Conservation (phyloP, 306 rosid species). For the Alnus glutinosa region DNA sequence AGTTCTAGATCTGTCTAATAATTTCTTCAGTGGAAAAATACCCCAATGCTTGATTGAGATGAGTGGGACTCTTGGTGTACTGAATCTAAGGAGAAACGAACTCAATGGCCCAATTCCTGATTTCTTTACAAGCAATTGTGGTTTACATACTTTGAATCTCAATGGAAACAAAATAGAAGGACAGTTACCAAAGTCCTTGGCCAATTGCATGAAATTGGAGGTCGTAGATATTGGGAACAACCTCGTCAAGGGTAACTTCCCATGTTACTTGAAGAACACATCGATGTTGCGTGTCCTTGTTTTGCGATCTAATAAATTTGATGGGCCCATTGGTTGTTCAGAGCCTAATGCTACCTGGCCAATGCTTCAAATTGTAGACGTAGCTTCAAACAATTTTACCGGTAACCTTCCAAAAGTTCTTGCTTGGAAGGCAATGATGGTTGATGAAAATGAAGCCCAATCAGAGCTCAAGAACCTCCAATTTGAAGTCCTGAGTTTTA, state of each 20-base stretch:
- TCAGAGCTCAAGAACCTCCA: slow-evolving; percentile 19
- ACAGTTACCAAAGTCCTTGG: slow-evolving; percentile 25
- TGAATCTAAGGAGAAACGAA: slow-evolving; percentile 13
- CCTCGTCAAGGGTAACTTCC: background rate
- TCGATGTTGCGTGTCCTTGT: slow-evolving; percentile 37
- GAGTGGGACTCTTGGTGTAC: slow-evolving; percentile 15
- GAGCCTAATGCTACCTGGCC: slow-evolving; percentile 3
- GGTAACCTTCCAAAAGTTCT: background rate
- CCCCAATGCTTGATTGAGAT: slow-evolving; percentile 25
- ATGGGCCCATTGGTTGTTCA: slow-evolving; percentile 15
- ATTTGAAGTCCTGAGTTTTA: background rate
- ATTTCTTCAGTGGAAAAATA: slow-evolving; percentile 21
- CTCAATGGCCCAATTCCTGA: background rate
- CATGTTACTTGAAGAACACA: slow-evolving; percentile 20
- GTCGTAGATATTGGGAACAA: slow-evolving; percentile 45
- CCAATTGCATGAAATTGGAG: slow-evolving; percentile 26
- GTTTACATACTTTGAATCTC: slow-evolving; percentile 22
- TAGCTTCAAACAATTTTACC: background rate
- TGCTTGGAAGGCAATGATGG: slow-evolving; percentile 17
- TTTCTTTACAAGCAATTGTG: background rate
- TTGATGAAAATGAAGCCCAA: background rate
- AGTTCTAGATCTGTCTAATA: slow-evolving; percentile 40
- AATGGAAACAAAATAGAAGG: slow-evolving; percentile 32
- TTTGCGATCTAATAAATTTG: slow-evolving; percentile 32
- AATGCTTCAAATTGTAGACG: slow-evolving; percentile 41